Evolutionary conservation across 179 eudicot genomes (phyloP).

Genomic region (Gypsophila paniculata): DNA sequence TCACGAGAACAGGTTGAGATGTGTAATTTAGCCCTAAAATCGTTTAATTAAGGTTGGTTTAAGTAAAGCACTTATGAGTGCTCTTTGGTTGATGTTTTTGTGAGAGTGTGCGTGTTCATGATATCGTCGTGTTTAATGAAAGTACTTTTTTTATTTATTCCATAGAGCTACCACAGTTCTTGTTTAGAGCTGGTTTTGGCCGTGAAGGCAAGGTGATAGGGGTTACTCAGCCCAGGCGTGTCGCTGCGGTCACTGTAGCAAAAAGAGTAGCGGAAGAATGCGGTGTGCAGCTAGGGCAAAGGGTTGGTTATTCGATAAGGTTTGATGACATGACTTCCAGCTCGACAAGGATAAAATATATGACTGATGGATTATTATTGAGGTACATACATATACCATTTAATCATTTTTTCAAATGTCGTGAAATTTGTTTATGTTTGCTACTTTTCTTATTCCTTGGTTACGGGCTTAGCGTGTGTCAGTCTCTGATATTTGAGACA

Average conservation of each 20-base stretch:
- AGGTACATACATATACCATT: constrained; percentile 41
- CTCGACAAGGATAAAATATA: constrained; percentile 85
- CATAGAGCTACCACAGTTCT: constrained; percentile 82
- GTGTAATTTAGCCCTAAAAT: background rate
- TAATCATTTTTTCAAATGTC: background rate
- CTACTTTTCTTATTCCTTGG: no score
- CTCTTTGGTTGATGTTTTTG: background rate
- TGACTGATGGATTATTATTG: constrained; percentile 91
- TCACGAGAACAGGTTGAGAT: background rate
- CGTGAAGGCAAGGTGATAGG: constrained; percentile 67
- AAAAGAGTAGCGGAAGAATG: constrained; percentile 96
- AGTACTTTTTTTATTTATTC: background rate
- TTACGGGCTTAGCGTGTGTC: background rate
- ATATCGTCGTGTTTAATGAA: constrained; percentile 12
- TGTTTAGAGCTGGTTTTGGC: constrained; percentile 69
- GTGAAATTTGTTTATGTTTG: background rate
- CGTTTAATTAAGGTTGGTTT: background rate
- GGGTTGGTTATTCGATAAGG: constrained; percentile 89
- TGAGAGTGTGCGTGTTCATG: constrained; percentile 8
- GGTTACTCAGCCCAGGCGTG: constrained; percentile 95
- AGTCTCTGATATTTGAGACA: background rate
- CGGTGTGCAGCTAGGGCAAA: constrained; percentile 68
- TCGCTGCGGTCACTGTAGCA: constrained; percentile 96
- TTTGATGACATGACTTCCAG: constrained; percentile 83
- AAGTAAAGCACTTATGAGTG: background rate